Conservation (phyloP, 805 yeast genomes). For the Isabelozyma heimii region DNA sequence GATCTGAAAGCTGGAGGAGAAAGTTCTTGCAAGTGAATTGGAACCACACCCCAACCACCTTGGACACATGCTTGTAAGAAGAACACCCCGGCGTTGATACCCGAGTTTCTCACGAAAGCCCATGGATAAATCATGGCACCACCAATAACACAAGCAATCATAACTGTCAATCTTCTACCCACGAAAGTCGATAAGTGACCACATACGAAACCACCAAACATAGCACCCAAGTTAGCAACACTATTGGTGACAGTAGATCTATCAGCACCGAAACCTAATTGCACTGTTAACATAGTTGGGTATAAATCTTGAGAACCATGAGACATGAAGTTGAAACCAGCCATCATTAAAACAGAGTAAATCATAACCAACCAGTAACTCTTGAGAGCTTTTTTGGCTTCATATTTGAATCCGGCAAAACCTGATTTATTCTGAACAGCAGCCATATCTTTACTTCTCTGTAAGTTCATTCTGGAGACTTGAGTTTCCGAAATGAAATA, state of each 20-base stretch:
- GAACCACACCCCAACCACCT: slow-evolving; percentile 70
- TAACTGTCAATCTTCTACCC: slow-evolving; percentile 35
- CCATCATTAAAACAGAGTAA: slow-evolving; percentile 51
- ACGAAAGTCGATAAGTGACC: slow-evolving; percentile 36
- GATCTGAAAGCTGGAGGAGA: slow-evolving; percentile 63
- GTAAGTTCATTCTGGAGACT: neutral
- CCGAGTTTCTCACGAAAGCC: slow-evolving; percentile 30
- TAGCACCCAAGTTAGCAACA: slow-evolving; percentile 43
- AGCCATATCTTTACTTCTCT: slow-evolving; percentile 2
- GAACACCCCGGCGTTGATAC: slow-evolving; percentile 57
- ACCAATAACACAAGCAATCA: slow-evolving; percentile 29
- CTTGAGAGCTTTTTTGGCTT: slow-evolving; percentile 28
- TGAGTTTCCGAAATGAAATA: slow-evolving; percentile 25
- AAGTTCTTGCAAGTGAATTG: slow-evolving; percentile 59
- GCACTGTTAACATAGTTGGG: slow-evolving; percentile 37
- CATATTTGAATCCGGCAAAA: slow-evolving; percentile 20
- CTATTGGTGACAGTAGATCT: slow-evolving; percentile 37
- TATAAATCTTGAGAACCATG: slow-evolving; percentile 44
- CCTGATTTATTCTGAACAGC: neutral
- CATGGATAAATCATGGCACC: slow-evolving; percentile 43
- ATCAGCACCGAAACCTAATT: slow-evolving; percentile 29
- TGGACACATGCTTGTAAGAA: slow-evolving; percentile 63
- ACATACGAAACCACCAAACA: slow-evolving; percentile 44
- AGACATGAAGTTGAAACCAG: slow-evolving; percentile 40
- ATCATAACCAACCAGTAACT: slow-evolving; percentile 60